These are phyloP conservation scores for Thelonectria discophora DNA, from an alignment of 2,329 filamentous ascomycete genomes.

Conservation along the genomic window DNA sequence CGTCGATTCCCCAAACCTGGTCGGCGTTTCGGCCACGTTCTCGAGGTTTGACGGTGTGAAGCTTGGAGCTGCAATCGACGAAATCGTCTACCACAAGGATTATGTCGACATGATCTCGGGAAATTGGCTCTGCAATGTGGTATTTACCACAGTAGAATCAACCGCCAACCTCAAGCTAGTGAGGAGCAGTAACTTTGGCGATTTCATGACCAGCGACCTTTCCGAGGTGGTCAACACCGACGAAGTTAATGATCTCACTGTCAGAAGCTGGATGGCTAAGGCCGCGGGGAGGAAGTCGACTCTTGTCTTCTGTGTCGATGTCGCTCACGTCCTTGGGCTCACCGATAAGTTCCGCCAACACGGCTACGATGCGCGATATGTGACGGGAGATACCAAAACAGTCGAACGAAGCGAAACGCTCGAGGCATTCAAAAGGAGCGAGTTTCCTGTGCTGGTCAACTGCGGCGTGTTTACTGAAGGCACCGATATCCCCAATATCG, in stretches of 20 bases:
- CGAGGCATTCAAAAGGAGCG: slow-evolving; percentile 76
- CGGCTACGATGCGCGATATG: slow-evolving; percentile 83
- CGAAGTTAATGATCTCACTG: slow-evolving; percentile 82
- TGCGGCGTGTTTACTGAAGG: slow-evolving; percentile 98
- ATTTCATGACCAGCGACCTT: slow-evolving; percentile 82
- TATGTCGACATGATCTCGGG: slow-evolving; percentile 78
- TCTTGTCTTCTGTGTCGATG: slow-evolving; percentile 91
- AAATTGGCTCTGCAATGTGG: slow-evolving; percentile 90
- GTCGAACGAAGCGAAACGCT: slow-evolving; percentile 74
- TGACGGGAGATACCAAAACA: slow-evolving; percentile 83
- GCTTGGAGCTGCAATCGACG: slow-evolving; percentile 86
- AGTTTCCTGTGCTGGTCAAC: slow-evolving; percentile 90
- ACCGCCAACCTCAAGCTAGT: slow-evolving; percentile 81
- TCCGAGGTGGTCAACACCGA: slow-evolving; percentile 85
- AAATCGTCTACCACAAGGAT: slow-evolving; percentile 93
- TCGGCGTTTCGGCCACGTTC: slow-evolving; percentile 88
- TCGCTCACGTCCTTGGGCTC: slow-evolving; percentile 80
- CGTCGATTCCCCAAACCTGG: slow-evolving; percentile 66
- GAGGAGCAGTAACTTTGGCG: slow-evolving; percentile 67
- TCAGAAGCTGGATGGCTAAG: slow-evolving; percentile 85
- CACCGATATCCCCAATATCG: slow-evolving; percentile 96
- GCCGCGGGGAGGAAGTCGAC: slow-evolving; percentile 81
- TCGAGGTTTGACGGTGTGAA: slow-evolving; percentile 83
- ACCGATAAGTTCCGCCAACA: slow-evolving; percentile 78
- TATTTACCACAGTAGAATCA: slow-evolving; percentile 92